Base-by-base conservation (phyloP, 1,284 basidiomycete species). In the Afroboletus lepidellus region DNA sequence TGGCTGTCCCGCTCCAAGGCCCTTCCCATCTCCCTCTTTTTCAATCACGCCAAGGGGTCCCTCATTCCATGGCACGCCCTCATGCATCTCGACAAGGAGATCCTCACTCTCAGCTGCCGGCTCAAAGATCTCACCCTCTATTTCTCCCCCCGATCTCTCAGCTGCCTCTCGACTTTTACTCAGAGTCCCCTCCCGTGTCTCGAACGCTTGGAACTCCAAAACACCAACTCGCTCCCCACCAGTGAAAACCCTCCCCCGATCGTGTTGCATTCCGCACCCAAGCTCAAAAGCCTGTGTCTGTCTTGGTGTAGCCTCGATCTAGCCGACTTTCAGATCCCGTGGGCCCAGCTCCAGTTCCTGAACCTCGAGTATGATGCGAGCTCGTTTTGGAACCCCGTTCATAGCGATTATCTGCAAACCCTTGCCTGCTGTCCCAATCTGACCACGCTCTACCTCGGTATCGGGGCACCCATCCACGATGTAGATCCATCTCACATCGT, bases 231-330 rank as follows among this genome's bases (percentile, higher is more conserved):
- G 0, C 61, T 71, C 5, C 63, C 64, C 15, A 53, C 57, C 0
- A 63, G 5, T 16, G 64, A 70, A 30, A 58, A 57, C 13, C 64
- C 65, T 12, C 57, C 66, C 20, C 56, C 62, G 3, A 48, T 67
- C 9, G 41, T 58, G 8, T 33, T 71, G 24, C 58, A 64, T 32
- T 65, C 57, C 5, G 66, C 64, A 18, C 65, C 69, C 18, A 56
- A 25, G 21, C 68, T 70, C 37, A 60, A 49, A 12, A 65, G 66
- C 45, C 29, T 67, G 11, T 57, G 51, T 9, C 15, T 71, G 3
- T 67, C 66, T 3, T 71, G 60, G 69, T 64, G 63, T 33, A 52
- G 41, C 20, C 57, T 71, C 6, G 67, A 67, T 41, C 65, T 69
- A 8, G 30, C 39, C n/a, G 13, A 38, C n/a, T 67, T 69, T 51